These are phyloP conservation scores for Arachnomyces sp. DNA, from an alignment of 2,329 filamentous ascomycete genomes.

Conservation along the genomic window DNA sequence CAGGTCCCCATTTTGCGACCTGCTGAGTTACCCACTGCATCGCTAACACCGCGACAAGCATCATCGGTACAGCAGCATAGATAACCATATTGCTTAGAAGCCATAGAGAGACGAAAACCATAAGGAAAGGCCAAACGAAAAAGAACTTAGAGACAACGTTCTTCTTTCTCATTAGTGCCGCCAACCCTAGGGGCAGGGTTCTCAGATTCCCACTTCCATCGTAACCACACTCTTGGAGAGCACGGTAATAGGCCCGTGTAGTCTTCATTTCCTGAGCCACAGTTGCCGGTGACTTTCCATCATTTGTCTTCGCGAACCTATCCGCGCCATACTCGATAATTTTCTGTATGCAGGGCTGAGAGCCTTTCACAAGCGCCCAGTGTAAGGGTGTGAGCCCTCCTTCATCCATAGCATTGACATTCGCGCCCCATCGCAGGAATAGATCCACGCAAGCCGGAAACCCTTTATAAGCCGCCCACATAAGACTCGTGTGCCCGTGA, in stretches of 20 bases:
- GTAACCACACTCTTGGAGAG: conserved; percentile 76
- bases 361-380: conserved; percentile 94
- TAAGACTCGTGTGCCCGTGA: conserved; percentile 86
- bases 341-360: conserved; percentile 80
- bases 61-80: conserved; percentile 65
- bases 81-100: conserved; percentile 66
- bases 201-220: conserved; percentile 66
- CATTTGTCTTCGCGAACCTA: conserved; percentile 77
- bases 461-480: conserved; percentile 99
- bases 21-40: conserved; percentile 72
- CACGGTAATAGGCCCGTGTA: conserved; percentile 68
- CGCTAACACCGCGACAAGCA: conserved; percentile 53
- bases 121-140: conserved; percentile 77
- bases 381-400: conserved; percentile 91
- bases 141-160: conserved; percentile 75
- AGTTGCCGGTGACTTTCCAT: conserved; percentile 79
- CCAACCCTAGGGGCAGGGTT: conserved; percentile 63
- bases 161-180: conserved; percentile 64
- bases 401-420: conserved; percentile 82
- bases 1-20: conserved; percentile 70
- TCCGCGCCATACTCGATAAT: conserved; percentile 93
- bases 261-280: conserved; percentile 91
- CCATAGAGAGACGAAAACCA: conserved; percentile 63
- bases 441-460: conserved; percentile 86
- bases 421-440: conserved; percentile 89